Evolutionary conservation across 2,329 filamentous ascomycete species (phyloP).

Genomic region (Aspergillus sp.): DNA sequence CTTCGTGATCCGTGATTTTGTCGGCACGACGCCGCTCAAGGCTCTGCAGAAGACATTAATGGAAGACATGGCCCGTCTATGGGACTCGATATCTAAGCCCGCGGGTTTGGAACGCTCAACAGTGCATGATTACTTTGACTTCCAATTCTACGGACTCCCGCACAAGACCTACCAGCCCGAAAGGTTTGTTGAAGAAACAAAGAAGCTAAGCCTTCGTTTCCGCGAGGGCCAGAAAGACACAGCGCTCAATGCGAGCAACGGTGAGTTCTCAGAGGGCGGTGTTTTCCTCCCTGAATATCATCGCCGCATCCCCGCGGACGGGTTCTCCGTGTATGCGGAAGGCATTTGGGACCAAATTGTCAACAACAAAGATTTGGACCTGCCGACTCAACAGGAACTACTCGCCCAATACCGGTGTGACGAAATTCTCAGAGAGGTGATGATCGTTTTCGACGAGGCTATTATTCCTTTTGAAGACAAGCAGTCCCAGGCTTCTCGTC

Average conservation of each 20-base stretch:
- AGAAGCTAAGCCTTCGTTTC: constrained; percentile 78
- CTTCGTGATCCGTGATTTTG: constrained; percentile 97
- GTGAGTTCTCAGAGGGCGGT: constrained; percentile 74
- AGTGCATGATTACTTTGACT: constrained; percentile 98
- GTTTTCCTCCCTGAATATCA: constrained; percentile 95
- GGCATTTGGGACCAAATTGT: constrained; percentile 98
- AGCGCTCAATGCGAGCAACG: constrained; percentile 58
- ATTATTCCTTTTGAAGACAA: constrained; percentile 82
- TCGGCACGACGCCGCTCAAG: constrained; percentile 83
- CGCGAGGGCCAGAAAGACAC: constrained; percentile 73
- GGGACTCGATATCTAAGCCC: constrained; percentile 90
- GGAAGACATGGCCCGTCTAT: constrained; percentile 88
- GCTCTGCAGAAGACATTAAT: constrained; percentile 89
- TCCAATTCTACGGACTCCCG: constrained; percentile 90
- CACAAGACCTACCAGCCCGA: constrained; percentile 97
- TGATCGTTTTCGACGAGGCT: constrained; percentile 77
- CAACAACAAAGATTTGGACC: constrained; percentile 95
- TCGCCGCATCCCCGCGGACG: constrained; percentile 90
- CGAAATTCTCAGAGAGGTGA: constrained; percentile 88
- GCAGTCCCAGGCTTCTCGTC: constrained; percentile 70
- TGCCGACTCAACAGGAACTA: constrained; percentile 95
- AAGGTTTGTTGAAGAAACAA: constrained; percentile 78
- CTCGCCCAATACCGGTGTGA: constrained; percentile 97
- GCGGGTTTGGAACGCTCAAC: constrained; percentile 80
- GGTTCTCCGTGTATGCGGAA: constrained; percentile 90